Evolutionary conservation across 176 grass and related monocot genomes (phyloP).

Genomic region (Carex cristatella): DNA sequence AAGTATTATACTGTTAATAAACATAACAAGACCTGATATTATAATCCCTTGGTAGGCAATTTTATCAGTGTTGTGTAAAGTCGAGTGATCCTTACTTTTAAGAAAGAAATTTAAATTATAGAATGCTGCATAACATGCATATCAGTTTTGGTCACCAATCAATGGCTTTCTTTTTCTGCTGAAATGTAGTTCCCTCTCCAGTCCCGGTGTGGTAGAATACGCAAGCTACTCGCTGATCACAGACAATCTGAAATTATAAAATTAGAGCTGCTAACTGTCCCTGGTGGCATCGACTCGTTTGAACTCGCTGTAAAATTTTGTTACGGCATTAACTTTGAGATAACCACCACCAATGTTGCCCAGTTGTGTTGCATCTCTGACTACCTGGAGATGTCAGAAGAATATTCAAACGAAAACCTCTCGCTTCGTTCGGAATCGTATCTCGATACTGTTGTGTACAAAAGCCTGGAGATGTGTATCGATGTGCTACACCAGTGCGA

Average conservation of each 20-base stretch:
- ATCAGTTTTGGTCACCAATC: background rate
- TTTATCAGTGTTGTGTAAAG: background rate
- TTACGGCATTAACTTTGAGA: constrained; percentile 81
- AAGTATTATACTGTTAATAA: background rate
- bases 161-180: background rate
- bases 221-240: constrained; percentile 51
- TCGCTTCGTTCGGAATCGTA: constrained; percentile 77
- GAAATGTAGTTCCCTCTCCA: constrained; percentile 76
- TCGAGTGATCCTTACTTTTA: background rate
- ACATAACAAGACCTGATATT: background rate
- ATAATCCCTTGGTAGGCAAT: background rate
- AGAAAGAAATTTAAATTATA: background rate
- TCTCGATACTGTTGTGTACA: constrained; percentile 55
- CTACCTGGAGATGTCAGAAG: constrained; percentile 91
- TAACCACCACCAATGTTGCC: constrained; percentile 73
- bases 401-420: constrained; percentile 74
- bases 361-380: constrained; percentile 60
- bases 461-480: constrained; percentile 82
- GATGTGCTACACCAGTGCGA: constrained; percentile 63
- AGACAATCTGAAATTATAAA: constrained; percentile 47
- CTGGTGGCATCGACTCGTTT: constrained; percentile 61
- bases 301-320: constrained; percentile 89
- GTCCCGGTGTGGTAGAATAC: constrained; percentile 69
- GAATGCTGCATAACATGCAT: background rate
- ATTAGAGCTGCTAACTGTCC: constrained; percentile 53